Conservation (phyloP, 2,329 filamentous ascomycete genomes). For the Apiospora malaysiana region DNA sequence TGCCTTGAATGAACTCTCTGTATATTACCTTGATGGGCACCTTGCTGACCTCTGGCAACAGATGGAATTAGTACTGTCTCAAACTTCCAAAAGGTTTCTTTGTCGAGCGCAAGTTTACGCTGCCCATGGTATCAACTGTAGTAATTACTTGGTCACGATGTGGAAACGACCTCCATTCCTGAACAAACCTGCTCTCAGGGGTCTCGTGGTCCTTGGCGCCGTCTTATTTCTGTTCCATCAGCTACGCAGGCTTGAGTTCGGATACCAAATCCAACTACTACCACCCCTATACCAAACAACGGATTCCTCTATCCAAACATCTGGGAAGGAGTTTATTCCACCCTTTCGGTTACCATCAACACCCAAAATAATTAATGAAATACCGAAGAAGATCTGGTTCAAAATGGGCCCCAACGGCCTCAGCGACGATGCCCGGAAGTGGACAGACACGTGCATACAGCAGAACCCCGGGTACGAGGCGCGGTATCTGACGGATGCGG, state of each 20-base stretch:
- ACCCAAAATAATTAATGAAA: not conserved
- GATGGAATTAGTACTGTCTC: not conserved
- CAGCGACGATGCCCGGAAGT: slow-evolving; percentile 35
- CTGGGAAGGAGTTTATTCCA: not conserved
- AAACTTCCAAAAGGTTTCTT: too few species aligned
- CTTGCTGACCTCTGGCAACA: not conserved
- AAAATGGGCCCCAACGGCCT: slow-evolving; percentile 45
- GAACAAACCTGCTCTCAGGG: not conserved
- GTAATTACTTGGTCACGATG: not conserved
- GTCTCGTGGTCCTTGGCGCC: not conserved
- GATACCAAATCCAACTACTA: not conserved
- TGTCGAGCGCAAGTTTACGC: not conserved
- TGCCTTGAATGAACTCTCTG: not conserved
- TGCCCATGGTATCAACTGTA: not conserved
- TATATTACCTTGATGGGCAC: not conserved
- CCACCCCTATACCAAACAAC: not conserved
- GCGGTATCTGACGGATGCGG: slow-evolving; percentile 37
- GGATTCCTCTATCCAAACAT: not conserved
- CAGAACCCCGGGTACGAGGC: slow-evolving; percentile 35
- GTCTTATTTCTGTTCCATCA: not conserved
- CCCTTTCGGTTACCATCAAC: not conserved
- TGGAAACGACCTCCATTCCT: not conserved
- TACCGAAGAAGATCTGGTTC: slow-evolving; percentile 46
- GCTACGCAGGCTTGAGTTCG: not conserved
- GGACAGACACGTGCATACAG: slow-evolving; percentile 40